Percentiles rank a stretch among this genome's conserved stretches.
Evolutionary conservation across 2,329 filamentous ascomycete species (phyloP).

Genomic region (Hirsutella thompsonii): DNA sequence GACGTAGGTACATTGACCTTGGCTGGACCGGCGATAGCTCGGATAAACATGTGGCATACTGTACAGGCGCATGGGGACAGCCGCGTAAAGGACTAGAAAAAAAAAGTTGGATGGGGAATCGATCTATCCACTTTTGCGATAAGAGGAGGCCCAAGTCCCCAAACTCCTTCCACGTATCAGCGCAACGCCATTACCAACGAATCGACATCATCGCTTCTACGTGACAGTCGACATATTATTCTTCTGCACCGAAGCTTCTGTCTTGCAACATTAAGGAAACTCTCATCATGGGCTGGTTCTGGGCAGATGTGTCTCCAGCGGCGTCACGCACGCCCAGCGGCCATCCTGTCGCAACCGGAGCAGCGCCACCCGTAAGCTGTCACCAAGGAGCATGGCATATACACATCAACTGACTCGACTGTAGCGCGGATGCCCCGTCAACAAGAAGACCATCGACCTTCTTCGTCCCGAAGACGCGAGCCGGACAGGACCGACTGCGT

Average conservation of each 20-base stretch:
- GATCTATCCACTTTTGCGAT: neutral
- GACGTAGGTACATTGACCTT: slow-evolving; percentile 7
- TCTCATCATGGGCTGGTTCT: slow-evolving; percentile 48
- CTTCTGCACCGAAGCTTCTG: neutral
- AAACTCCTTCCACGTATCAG: neutral
- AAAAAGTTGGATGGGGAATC: too few species aligned
- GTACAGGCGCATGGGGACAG: neutral
- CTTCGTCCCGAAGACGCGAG: slow-evolving; percentile 21
- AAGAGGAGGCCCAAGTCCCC: neutral
- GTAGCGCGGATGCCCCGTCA: slow-evolving; percentile 45
- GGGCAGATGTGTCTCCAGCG: slow-evolving; percentile 36
- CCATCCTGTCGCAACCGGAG: slow-evolving; percentile 7
- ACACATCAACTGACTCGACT: slow-evolving; percentile 9
- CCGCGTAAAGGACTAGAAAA: neutral
- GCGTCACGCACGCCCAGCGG: slow-evolving; percentile 19
- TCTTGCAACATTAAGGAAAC: neutral
- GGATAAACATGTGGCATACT: slow-evolving; percentile 13
- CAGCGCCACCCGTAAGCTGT: slow-evolving; percentile 13
- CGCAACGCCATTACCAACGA: neutral
- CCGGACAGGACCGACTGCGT: slow-evolving; percentile 13
- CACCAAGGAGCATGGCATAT: slow-evolving; percentile 9
- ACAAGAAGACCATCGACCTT: slow-evolving; percentile 37
- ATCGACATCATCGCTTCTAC: neutral
- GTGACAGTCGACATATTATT: neutral
- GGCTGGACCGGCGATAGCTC: slow-evolving; percentile 12